Evolutionary conservation across 257 asterid species (phyloP).

Genomic region (Phtheirospermum japonicum): DNA sequence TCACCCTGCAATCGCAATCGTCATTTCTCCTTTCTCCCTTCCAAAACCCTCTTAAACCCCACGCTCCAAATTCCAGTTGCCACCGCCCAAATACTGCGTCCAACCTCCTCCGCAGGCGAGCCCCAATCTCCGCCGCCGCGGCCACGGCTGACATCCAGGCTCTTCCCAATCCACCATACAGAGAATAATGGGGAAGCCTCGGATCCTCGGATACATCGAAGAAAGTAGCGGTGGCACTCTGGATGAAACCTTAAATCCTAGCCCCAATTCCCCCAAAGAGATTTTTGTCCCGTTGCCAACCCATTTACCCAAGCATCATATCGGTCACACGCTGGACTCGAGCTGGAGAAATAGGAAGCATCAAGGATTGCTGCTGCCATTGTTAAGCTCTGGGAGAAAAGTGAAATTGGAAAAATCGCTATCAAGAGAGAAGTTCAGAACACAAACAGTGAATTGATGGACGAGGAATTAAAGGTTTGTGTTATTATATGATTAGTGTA

Average conservation of each 20-base stretch:
- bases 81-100: too few relatives aligned
- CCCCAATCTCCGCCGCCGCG: conserved; percentile 35
- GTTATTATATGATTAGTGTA: conserved; percentile 20
- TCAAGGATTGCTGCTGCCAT: conserved; percentile 94
- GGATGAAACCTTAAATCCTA: conserved; percentile 19
- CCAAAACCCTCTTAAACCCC: conserved; percentile 37
- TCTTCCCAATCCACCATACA: conserved; percentile 67
- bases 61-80: conserved; percentile 19
- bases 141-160: conserved; percentile 35
- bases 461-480: conserved; percentile 96
- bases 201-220: too few relatives aligned
- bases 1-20: conserved; percentile 39
- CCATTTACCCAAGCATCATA: conserved; percentile 66
- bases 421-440: conserved; percentile 94
- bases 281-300: conserved; percentile 76
- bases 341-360: conserved; percentile 95
- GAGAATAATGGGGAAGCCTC: conserved; percentile 81
- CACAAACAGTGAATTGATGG: conserved; percentile 84
- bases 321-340: conserved; percentile 89
- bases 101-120: conserved; percentile 42
- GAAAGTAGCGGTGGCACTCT: conserved; percentile 37
- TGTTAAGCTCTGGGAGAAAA: conserved; percentile 96
- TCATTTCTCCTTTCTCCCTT: conserved; percentile 40
- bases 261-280: conserved; percentile 63
- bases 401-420: conserved; percentile 95